Conservation (phyloP, 495 filamentous ascomycete species). For the Parathielavia appendiculata region DNA sequence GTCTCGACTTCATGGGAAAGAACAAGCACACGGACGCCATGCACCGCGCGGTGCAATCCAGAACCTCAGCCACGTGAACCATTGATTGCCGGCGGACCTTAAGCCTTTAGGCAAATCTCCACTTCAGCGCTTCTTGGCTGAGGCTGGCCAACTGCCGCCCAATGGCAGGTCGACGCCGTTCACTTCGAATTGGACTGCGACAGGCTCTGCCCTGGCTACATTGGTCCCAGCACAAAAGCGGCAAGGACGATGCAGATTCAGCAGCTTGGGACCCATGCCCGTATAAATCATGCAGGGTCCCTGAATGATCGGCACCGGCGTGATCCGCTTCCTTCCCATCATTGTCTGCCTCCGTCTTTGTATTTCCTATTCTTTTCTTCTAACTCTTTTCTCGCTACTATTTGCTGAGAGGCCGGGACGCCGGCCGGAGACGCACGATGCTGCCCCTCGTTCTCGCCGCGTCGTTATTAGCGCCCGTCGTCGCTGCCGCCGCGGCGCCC, state of each 20-base stretch:
- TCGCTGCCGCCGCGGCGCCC: not conserved
- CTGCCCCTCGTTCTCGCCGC: conserved; percentile 14
- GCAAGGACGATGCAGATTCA: conserved; percentile 4
- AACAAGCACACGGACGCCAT: not conserved
- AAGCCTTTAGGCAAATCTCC: not conserved
- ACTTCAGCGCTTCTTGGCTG: not conserved
- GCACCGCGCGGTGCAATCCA: not conserved
- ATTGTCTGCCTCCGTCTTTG: not conserved
- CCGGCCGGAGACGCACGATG: conserved; percentile 2
- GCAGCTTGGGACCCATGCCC: not conserved
- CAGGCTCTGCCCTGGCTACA: not conserved
- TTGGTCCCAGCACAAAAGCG: not conserved
- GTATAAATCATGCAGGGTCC: conserved; percentile 6
- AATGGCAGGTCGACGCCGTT: conserved; percentile 5
- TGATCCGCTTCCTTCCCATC: not conserved
- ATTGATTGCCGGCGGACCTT: not conserved
- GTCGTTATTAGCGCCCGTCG: conserved; percentile 3
- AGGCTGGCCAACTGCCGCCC: not conserved
- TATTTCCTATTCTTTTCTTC: not conserved
- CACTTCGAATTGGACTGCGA: not conserved
- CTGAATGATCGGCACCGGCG: not conserved
- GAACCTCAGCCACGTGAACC: not conserved
- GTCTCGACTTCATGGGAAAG: not conserved
- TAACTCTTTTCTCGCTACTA: not conserved
- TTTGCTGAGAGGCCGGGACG: not conserved